A percentile compares a stretch with the other conserved stretches of the same genome.
phyloP scores from a whole-genome alignment of 1,284 basidiomycete genomes.

The Phylloboletellus chloephorus region DNA sequence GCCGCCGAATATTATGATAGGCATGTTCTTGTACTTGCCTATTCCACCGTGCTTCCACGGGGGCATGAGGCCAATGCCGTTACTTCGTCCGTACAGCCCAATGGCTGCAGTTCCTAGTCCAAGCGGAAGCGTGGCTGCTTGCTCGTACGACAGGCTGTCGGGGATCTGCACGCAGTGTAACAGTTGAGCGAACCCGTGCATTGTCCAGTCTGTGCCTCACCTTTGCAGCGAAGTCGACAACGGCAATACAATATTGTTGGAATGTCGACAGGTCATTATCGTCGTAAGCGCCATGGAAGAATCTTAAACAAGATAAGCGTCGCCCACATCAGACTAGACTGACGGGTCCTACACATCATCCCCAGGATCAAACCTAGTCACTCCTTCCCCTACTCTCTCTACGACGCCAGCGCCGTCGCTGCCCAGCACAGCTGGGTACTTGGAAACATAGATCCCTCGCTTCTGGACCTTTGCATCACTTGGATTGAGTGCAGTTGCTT shows the following conservation, averaged over 20 bases:
- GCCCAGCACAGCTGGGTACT: constrained; percentile 46
- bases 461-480: constrained; percentile 36
- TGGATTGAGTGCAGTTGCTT: constrained; percentile 41
- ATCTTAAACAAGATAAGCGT: constrained; percentile 30
- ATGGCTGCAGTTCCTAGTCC: constrained; percentile 31
- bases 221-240: constrained; percentile 40
- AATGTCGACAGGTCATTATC: constrained; percentile 39
- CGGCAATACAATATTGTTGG: constrained; percentile 45
- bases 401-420: constrained; percentile 56
- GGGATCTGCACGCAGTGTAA: constrained; percentile 27
- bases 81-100: constrained; percentile 28
- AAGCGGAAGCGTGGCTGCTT: constrained; percentile 29
- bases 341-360: constrained; percentile 47
- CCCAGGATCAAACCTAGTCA: constrained; percentile 46
- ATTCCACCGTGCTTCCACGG: constrained; percentile 32
- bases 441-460: constrained; percentile 30
- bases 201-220: constrained; percentile 21
- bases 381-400: constrained; percentile 47
- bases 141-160: constrained; percentile 30
- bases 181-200: not conserved
- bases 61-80: constrained; percentile 31
- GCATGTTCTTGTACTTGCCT: constrained; percentile 35
- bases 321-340: constrained; percentile 4
- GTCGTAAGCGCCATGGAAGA: constrained; percentile 38
- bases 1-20: constrained; percentile 44